A percentile compares a stretch with the other conserved stretches of the same genome.
phyloP scores from a whole-genome alignment of 306 rosid species.

The Sphenostylis stenocarpa region DNA sequence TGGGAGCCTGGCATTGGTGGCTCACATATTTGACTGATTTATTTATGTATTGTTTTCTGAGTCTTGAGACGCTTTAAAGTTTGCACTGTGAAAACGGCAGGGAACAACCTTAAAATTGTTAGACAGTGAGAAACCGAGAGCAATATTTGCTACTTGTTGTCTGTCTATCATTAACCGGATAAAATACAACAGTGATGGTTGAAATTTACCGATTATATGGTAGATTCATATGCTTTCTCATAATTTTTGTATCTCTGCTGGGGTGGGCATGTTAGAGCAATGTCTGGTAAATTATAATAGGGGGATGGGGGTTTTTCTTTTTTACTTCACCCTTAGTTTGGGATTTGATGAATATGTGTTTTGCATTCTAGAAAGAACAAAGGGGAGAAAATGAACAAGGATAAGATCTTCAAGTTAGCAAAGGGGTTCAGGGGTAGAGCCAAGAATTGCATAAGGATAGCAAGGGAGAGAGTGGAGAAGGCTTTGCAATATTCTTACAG shows the following conservation, averaged over 20 bases:
- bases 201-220: too few species aligned
- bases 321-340: not conserved
- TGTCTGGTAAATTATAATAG: not conserved
- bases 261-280: not conserved
- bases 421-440: conserved; percentile 99
- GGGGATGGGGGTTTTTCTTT: not conserved
- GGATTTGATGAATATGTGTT: not conserved
- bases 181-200: too few species aligned
- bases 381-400: conserved; percentile 66
- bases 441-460: conserved; percentile 92
- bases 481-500: conserved; percentile 96
- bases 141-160: too few species aligned
- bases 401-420: conserved; percentile 81
- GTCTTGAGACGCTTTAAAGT: too few species aligned
- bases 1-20: too few species aligned
- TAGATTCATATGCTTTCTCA: too few species aligned
- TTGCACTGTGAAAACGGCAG: too few species aligned
- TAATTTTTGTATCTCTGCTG: not conserved
- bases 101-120: too few species aligned
- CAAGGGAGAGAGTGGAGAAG: conserved; percentile 97
- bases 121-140: too few species aligned
- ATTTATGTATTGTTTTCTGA: too few species aligned
- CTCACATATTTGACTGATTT: too few species aligned
- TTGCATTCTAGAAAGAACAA: conserved; percentile 10
- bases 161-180: too few species aligned